Base-by-base conservation (phyloP, 495 filamentous ascomycete species). In the Xylaria venustula region DNA sequence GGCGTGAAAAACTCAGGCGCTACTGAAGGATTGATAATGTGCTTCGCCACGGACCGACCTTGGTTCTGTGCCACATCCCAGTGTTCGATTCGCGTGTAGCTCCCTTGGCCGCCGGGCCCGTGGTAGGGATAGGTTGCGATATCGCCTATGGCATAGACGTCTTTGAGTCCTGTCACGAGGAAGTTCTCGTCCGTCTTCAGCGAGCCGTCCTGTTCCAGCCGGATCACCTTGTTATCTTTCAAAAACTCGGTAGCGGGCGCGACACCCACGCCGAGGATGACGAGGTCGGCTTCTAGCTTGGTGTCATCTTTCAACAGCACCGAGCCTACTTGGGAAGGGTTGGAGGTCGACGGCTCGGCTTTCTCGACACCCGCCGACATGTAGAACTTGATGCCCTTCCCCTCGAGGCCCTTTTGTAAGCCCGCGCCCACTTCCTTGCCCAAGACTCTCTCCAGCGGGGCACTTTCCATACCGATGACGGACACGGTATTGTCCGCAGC, bases 11-110 rank as follows among this genome's bases (percentile, higher is more conserved):
- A 76, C 61, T 91, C 87, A 0, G 88, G 81, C 65, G 75, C 78
- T 12, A 81, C 65, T 64, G 75, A 71, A 28, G 86, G 82, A 59
- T 87, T 82, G 36, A 83, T 79, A 58, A 98, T 97, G 60, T 89
- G 81, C 55, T 78, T 75, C 4, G 90, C 94, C 6, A 87, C 94
- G 22, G 79, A 77, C 17, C 93, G 88, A 4, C 94, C 94, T 4
- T 88, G 77, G 64, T 97, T 97, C 74, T 98, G 94, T 2, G 94
- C 94, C 2, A 98, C 94, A 72, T 97, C 92, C 93, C 93, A 98
- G 72, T 98, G 94, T 78, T 98, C 95, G 73, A 97, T 96, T 57
- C 91, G 78, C 5, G 78, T 83, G 25, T 79, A 79, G 4, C 77
- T 79, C 54, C 90, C 89, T 61, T 87, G 77, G 1, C 88, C 84